phyloP scores from a whole-genome alignment of 768 basidiomycete genomes.

The Lactarius deliciosus region DNA sequence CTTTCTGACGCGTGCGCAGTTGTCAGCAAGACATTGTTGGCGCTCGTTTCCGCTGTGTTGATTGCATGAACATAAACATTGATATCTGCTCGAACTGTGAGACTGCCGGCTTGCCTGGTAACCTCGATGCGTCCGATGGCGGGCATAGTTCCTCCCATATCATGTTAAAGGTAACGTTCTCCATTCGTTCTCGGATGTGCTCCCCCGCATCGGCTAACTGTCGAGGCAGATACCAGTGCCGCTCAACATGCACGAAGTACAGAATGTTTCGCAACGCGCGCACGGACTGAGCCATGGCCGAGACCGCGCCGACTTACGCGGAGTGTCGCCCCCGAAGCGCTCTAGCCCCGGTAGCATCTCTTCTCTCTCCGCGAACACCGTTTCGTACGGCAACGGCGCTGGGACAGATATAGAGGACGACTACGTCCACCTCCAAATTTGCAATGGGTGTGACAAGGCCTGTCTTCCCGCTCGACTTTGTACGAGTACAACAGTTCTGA shows the following conservation, averaged over 20 bases:
- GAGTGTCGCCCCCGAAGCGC: constrained; percentile 13
- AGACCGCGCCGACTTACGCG: constrained; percentile 13
- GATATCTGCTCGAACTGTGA: constrained; percentile 90
- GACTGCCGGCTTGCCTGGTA: constrained; percentile 81
- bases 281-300: constrained; percentile 20
- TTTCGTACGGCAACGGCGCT: constrained; percentile 3
- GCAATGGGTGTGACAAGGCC: constrained; percentile 26
- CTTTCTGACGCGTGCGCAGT: constrained; percentile 41
- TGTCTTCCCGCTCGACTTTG: background rate
- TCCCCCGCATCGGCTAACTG: background rate
- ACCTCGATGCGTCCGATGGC: constrained; percentile 71
- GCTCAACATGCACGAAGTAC: constrained; percentile 68
- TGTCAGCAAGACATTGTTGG: constrained; percentile 90
- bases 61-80: constrained; percentile 52
- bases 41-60: constrained; percentile 89
- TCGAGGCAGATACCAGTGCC: constrained; percentile 77
- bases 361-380: constrained; percentile 19
- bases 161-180: constrained; percentile 78
- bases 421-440: constrained; percentile 25
- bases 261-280: constrained; percentile 43
- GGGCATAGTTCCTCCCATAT: constrained; percentile 87
- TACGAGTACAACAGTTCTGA: background rate
- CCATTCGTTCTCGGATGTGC: constrained; percentile 9
- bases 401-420: constrained; percentile 3
- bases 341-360: constrained; percentile 29